Evolutionary conservation across 331 rosid species (phyloP), one percentile per base, ranked within the genome.

Genomic region (Malus hybrid): DNA sequence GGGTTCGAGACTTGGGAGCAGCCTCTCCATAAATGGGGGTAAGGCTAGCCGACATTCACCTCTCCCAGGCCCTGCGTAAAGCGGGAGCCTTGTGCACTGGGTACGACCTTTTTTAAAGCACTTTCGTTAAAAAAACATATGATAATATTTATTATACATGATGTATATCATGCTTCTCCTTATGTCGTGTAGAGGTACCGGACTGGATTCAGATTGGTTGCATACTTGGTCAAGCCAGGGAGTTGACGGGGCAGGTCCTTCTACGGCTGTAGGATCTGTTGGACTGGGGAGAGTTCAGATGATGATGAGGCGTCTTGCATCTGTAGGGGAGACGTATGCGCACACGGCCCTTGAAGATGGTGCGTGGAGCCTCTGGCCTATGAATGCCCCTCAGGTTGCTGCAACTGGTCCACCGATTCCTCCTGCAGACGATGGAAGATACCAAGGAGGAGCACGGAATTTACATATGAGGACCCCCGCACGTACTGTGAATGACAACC

Each of bases 301-400:
- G 97, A 89, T 95, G 99, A 95, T 95, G 99, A 89, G 97, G 77
- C 99, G 90, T 80, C 93, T 95, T 80, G 93, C 99, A 65, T 86
- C 99, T 69, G 97, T 95, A 7, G 99, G 99, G 61, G 99, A 92
- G 85, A 87, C 92, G 56, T 93, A 93, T 78, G 97, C 97, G 48
- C 99, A 92, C 76, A 89, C 91, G 8, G 84, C 91, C 66, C 82
- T 92, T 64, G 99, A 95, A 69, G 99, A 92, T 78, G 31, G 89
- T 71, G 56, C 97, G 16, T 95, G 97, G 99, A 86, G 86, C 81
- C 93, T 92, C 74, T 95, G 97, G 97, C 97, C 99, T 77, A 82
- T 85, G 65, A 85, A 87, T 85, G 80, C 96, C 11, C 67, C 97
- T 31, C 97, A 90, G 81, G 91, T 89, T 60, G 86, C 96, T 32